phyloP scores from a whole-genome alignment of 306 rosid species.

The Cicer bijugum region DNA sequence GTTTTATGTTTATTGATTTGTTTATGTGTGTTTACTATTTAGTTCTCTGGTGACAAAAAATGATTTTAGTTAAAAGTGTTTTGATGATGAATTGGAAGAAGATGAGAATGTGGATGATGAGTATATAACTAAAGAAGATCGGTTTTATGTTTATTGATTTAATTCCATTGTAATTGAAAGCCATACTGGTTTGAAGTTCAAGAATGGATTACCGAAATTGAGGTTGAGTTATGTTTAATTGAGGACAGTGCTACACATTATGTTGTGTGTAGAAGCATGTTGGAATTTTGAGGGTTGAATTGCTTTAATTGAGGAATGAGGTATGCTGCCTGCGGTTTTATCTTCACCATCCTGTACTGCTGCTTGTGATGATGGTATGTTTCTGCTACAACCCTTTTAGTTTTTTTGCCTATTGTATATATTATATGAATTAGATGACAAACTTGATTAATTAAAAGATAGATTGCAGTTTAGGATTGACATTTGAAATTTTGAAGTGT shows the following conservation, averaged over 20 bases:
- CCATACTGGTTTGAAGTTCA: not conserved
- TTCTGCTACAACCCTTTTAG: conserved; percentile 14
- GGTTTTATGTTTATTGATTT: conserved; percentile 37
- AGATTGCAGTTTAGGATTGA: conserved; percentile 24
- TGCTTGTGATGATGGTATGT: conserved; percentile 24
- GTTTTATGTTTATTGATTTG: conserved; percentile 36
- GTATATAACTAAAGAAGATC: conserved; percentile 38
- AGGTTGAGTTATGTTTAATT: not conserved
- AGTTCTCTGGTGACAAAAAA: no score
- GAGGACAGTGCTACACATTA: conserved; percentile 14
- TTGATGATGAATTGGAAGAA: conserved; percentile 27
- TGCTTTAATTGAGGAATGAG: not conserved
- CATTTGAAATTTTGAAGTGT: conserved; percentile 25
- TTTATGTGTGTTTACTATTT: no score
- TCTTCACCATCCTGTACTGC: conserved; percentile 15
- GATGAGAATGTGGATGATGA: conserved; percentile 41
- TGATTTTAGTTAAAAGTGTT: not conserved
- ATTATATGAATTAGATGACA: not conserved
- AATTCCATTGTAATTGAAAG: not conserved
- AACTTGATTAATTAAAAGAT: not conserved
- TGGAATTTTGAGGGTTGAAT: conserved; percentile 1
- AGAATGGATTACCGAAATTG: conserved; percentile 8
- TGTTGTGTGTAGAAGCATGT: not conserved
- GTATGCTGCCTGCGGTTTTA: conserved; percentile 29
- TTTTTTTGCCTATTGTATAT: not conserved